These are phyloP conservation scores for Malus hybrid DNA, from an alignment of 331 rosid species.

Conservation along the genomic window DNA sequence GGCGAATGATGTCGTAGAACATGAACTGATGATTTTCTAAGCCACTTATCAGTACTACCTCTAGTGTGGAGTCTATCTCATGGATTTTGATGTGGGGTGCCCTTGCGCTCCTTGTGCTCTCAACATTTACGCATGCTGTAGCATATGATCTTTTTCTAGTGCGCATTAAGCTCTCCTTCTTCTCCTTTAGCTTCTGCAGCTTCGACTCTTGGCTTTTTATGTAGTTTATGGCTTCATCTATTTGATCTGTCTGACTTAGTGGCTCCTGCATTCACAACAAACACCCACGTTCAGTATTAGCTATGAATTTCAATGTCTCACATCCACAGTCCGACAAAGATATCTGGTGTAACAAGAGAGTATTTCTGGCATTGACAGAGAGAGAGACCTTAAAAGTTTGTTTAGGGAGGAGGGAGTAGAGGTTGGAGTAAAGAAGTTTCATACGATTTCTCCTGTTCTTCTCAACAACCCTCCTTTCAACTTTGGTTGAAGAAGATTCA, in stretches of 20 bases:
- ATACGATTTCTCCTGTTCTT: too few species aligned
- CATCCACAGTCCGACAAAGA: neutral
- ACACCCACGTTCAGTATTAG: neutral
- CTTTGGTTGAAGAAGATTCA: too few species aligned
- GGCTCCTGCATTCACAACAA: conserved; percentile 23
- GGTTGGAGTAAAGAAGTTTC: too few species aligned
- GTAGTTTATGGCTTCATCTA: conserved; percentile 57
- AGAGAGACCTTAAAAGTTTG: conserved; percentile 33
- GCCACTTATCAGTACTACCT: conserved; percentile 41
- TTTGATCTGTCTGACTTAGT: conserved; percentile 41
- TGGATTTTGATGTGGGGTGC: conserved; percentile 40
- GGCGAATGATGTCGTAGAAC: conserved; percentile 43
- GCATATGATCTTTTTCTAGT: conserved; percentile 24
- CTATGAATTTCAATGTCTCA: neutral
- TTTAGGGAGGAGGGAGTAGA: conserved; percentile 54
- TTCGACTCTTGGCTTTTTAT: conserved; percentile 42
- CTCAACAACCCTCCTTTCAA: too few species aligned
- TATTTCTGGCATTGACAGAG: neutral
- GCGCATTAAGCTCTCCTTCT: conserved; percentile 30
- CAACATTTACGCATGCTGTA: neutral
- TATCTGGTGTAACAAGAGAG: neutral
- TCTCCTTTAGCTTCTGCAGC: conserved; percentile 27
- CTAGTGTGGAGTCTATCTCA: conserved; percentile 37
- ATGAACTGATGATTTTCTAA: conserved; percentile 31
- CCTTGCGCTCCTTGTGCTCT: neutral